Percentiles rank a stretch among this genome's conserved stretches.
Evolutionary conservation across 371 early-diverging fungal genomes (phyloP).

Genomic region (Zopfochytrium polystomum): DNA sequence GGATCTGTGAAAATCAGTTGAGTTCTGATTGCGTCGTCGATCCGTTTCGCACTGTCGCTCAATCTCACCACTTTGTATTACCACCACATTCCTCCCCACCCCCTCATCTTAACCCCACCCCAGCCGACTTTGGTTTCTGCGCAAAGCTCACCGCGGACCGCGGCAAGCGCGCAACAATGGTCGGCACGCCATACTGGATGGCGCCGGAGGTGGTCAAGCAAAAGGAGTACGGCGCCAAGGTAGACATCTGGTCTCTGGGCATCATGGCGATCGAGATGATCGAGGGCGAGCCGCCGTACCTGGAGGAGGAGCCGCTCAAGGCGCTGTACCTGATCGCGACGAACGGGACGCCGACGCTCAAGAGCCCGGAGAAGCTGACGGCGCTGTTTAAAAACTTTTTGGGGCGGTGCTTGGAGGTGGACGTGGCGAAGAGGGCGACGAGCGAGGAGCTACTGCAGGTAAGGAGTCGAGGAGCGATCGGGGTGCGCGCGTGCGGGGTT

Average conservation of each 20-base stretch:
- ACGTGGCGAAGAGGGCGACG: too few species aligned
- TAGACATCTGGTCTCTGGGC: too few species aligned
- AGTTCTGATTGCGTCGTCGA: conserved; percentile 3
- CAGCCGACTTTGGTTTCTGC: conserved; percentile 91
- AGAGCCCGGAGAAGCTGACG: conserved; percentile 80
- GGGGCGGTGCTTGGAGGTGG: too few species aligned
- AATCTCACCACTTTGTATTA: too few species aligned
- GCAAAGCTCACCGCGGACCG: conserved; percentile 83
- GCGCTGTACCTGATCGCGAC: too few species aligned
- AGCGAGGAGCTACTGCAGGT: conserved; percentile 74
- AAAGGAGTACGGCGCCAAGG: conserved; percentile 86
- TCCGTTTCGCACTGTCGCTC: neutral
- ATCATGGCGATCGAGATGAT: too few species aligned
- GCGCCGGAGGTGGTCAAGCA: too few species aligned
- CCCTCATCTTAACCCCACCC: too few species aligned
- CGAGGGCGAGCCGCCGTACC: too few species aligned
- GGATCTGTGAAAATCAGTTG: conserved; percentile 93
- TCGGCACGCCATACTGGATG: too few species aligned
- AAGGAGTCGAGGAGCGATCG: too few species aligned
- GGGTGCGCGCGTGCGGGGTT: too few species aligned
- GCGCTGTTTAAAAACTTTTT: conserved; percentile 84
- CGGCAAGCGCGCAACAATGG: conserved; percentile 91
- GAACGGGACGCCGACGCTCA: conserved; percentile 94
- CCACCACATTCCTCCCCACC: neutral
- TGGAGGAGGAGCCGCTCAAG: conserved; percentile 89